A percentile compares a stretch with the other conserved stretches of the same genome.
phyloP scores from a whole-genome alignment of 1,284 basidiomycete species.

The Melampsora larici-populina region DNA sequence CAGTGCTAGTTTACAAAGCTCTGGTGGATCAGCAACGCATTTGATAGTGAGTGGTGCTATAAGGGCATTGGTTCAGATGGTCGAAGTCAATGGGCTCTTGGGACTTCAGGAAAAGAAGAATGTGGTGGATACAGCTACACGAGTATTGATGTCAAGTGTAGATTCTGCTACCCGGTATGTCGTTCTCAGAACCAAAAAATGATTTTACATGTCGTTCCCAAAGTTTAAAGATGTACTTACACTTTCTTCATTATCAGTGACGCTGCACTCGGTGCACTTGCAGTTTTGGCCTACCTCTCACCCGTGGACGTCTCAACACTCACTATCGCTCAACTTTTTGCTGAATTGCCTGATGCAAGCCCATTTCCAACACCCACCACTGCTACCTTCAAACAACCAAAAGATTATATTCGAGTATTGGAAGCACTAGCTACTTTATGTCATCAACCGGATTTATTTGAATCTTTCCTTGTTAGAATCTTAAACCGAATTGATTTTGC shows the following conservation, averaged over 20 bases:
- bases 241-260: slow-evolving; percentile 58
- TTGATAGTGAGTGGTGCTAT: slow-evolving; percentile 19
- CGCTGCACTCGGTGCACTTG: slow-evolving; percentile 66
- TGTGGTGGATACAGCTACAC: slow-evolving; percentile 20
- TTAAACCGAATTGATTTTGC: slow-evolving; percentile 71
- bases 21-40: neutral
- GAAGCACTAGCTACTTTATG: slow-evolving; percentile 72
- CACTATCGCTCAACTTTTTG: slow-evolving; percentile 76
- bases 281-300: slow-evolving; percentile 63
- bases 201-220: neutral
- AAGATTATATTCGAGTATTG: slow-evolving; percentile 68
- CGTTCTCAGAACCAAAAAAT: neutral
- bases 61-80: slow-evolving; percentile 13
- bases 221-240: neutral
- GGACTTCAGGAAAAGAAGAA: slow-evolving; percentile 9
- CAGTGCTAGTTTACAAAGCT: slow-evolving; percentile 14
- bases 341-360: slow-evolving; percentile 57
- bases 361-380: slow-evolving; percentile 7
- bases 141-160: slow-evolving; percentile 5
- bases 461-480: slow-evolving; percentile 74
- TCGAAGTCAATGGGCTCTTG: slow-evolving; percentile 13
- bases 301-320: slow-evolving; percentile 70
- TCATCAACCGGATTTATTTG: slow-evolving; percentile 72
- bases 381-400: neutral
- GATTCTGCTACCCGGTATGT: slow-evolving; percentile 27